These are phyloP conservation scores for Vaccinium vitisidaea DNA, from an alignment of 148 eudicot genomes.

Conservation along the genomic window DNA sequence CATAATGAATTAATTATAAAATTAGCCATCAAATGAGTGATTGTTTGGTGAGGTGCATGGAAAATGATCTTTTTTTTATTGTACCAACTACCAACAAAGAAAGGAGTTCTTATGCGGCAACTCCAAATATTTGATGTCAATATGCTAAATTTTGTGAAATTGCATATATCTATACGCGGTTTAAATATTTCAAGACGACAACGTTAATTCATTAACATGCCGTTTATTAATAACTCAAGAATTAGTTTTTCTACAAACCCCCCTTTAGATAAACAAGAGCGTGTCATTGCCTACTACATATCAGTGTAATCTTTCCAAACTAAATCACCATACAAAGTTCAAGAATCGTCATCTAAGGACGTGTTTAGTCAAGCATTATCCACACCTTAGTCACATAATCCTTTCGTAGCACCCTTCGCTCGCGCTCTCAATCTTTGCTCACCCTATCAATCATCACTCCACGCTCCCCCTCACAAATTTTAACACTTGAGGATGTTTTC, in stretches of 20 bases:
- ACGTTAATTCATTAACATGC: background rate
- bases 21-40: background rate
- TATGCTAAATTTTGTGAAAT: background rate
- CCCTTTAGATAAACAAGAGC: background rate
- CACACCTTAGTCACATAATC: background rate
- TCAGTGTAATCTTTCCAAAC: background rate
- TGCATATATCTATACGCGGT: background rate
- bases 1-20: background rate
- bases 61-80: background rate
- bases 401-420: too few relatives aligned
- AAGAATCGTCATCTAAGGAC: background rate
- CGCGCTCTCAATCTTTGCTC: background rate
- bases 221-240: background rate
- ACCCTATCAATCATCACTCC: background rate
- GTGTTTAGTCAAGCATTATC: background rate
- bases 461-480: background rate
- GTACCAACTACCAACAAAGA: background rate
- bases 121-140: background rate
- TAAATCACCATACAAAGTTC: background rate
- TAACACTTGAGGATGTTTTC: too few relatives aligned
- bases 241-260: background rate
- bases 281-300: background rate
- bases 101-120: background rate
- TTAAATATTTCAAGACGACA: background rate
- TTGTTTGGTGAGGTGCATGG: background rate